phyloP scores from a whole-genome alignment of 2,329 filamentous ascomycete genomes.

The Arthroderma sp. region DNA sequence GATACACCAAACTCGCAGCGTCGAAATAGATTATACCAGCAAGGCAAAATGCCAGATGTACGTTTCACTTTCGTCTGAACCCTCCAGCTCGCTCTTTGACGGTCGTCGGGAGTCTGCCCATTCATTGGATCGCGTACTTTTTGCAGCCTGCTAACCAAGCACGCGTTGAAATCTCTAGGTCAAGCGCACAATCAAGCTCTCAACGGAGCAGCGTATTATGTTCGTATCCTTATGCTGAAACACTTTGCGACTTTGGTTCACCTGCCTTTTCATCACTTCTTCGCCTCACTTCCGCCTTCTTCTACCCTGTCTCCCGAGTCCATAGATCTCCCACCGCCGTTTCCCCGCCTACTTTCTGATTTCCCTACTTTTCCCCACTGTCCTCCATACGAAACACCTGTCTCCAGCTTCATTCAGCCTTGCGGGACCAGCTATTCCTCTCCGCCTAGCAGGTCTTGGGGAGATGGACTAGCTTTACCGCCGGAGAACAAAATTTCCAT shows the following conservation, averaged over 20 bases:
- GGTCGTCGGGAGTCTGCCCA: not conserved
- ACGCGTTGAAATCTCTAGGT: constrained; percentile 32
- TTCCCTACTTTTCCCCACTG: constrained; percentile 2
- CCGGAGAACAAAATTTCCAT: no score
- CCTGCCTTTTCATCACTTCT: constrained; percentile 5
- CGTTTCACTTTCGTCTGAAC: constrained; percentile 12
- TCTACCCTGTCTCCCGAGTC: not conserved
- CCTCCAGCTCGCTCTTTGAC: not conserved
- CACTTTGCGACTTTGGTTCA: no score
- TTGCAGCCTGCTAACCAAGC: constrained; percentile 1
- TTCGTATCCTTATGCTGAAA: constrained; percentile 36
- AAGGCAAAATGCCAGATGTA: constrained; percentile 33
- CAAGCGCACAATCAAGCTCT: constrained; percentile 80
- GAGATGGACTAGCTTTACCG: not conserved
- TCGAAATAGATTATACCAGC: not conserved
- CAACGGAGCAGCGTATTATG: constrained; percentile 84
- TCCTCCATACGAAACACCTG: not conserved
- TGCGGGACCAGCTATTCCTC: no score
- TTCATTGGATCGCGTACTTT: not conserved
- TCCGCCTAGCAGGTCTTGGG: not conserved
- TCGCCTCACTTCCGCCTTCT: constrained; percentile 3
- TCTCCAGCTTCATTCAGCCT: not conserved
- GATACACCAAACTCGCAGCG: no score
- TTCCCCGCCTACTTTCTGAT: constrained; percentile 11
- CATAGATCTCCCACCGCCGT: no score